These are phyloP conservation scores for Geranomyces variabilis DNA, from an alignment of 192 early-diverging fungal genomes.

Conservation along the genomic window DNA sequence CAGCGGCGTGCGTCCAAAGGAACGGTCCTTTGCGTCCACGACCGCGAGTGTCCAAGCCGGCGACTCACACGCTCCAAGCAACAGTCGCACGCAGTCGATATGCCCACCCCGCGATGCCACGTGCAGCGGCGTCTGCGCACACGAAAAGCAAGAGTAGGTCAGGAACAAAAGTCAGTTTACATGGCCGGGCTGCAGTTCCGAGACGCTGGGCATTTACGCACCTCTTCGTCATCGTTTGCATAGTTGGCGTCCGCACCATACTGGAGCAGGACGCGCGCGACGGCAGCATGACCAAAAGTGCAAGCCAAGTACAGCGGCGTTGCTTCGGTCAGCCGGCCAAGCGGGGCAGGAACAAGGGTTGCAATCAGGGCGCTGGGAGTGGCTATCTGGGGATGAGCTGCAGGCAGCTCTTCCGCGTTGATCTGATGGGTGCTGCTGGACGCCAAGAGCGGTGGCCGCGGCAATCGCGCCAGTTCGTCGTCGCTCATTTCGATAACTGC, in stretches of 20 bases:
- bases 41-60: slow-evolving; percentile 38
- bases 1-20: slow-evolving; percentile 67
- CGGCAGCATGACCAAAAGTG: slow-evolving; percentile 48
- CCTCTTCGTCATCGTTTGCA: slow-evolving; percentile 34
- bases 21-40: slow-evolving; percentile 53
- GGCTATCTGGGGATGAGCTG: neutral
- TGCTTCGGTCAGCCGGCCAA: neutral
- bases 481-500: no score
- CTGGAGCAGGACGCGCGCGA: slow-evolving; percentile 56
- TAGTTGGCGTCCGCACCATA: slow-evolving; percentile 56
- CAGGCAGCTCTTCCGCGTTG: slow-evolving; percentile 1
- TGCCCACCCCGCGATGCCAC: slow-evolving; percentile 57
- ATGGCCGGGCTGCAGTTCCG: neutral
- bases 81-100: slow-evolving; percentile 51
- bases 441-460: neutral
- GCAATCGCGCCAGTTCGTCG: no score
- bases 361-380: neutral
- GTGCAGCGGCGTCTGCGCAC: slow-evolving; percentile 54
- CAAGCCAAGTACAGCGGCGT: slow-evolving; percentile 35
- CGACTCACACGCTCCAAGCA: slow-evolving; percentile 42
- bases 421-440: slow-evolving; percentile 1
- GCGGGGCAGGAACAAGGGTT: slow-evolving; percentile 4
- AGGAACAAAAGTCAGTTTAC: neutral
- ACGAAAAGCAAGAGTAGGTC: neutral
- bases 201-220: slow-evolving; percentile 1